phyloP scores from a whole-genome alignment of 805 yeast genomes.

The Wickerhamiella nectarea region DNA sequence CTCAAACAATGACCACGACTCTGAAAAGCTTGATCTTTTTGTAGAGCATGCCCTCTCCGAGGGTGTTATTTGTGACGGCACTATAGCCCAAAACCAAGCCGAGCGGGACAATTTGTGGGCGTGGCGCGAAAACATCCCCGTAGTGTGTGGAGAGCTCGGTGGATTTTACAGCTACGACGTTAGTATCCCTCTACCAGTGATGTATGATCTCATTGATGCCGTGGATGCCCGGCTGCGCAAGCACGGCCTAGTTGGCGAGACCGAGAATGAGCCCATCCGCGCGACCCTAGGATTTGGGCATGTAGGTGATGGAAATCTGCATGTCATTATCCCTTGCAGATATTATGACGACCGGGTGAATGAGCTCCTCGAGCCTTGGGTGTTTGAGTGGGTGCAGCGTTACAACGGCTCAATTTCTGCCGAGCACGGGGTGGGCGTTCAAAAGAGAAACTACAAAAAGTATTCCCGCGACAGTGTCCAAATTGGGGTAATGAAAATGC shows the following conservation, averaged over 20 bases:
- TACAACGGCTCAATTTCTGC: constrained; percentile 76
- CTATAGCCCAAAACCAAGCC: constrained; percentile 8
- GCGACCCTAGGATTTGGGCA: constrained; percentile 92
- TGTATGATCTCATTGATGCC: constrained; percentile 11
- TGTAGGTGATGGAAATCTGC: constrained; percentile 90
- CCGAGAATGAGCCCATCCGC: constrained; percentile 45
- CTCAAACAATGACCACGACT: constrained; percentile 11
- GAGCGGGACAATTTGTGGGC: constrained; percentile 11
- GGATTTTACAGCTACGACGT: constrained; percentile 11
- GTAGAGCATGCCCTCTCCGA: constrained; percentile 2
- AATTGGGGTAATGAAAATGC: constrained; percentile 55
- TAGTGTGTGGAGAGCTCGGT: constrained; percentile 4
- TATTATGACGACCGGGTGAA: constrained; percentile 67
- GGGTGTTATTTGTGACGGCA: constrained; percentile 8
- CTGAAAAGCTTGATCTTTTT: constrained; percentile 8
- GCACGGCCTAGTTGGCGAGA: constrained; percentile 6
- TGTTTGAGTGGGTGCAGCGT: constrained; percentile 64
- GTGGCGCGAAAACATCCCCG: constrained; percentile 11
- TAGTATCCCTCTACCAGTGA: constrained; percentile 10
- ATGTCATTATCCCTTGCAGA: constrained; percentile 78
- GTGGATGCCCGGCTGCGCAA: constrained; percentile 2
- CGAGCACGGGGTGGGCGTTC: constrained; percentile 93
- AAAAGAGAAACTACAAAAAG: constrained; percentile 72
- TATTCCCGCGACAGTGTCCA: constrained; percentile 66
- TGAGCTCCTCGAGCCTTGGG: constrained; percentile 72